Evolutionary conservation across 208 protist species (phyloP).

Genomic region (Trypanosoma scelopori): DNA sequence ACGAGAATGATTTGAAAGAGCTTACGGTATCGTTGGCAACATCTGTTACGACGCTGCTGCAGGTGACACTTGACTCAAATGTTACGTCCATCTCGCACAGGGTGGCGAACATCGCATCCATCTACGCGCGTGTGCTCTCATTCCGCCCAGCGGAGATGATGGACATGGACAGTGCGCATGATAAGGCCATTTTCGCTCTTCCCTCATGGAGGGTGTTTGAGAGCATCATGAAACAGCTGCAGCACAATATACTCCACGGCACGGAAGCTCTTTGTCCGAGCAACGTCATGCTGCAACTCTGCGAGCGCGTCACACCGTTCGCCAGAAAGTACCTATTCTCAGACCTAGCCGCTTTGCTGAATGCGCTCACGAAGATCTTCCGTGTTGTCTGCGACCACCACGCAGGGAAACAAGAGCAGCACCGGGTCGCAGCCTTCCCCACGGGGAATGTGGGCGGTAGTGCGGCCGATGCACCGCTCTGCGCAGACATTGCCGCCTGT

Average conservation of each 20-base stretch:
- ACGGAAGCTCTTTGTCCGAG: conserved; percentile 15
- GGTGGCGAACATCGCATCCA: conserved; percentile 26
- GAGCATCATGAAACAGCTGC: conserved; percentile 12
- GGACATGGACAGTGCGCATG: background rate
- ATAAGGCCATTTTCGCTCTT: too few relatives aligned
- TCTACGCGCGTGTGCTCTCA: conserved; percentile 23
- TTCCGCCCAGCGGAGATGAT: background rate
- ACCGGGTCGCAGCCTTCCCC: background rate
- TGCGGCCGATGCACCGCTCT: background rate
- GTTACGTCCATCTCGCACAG: conserved; percentile 14
- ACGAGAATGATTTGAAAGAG: background rate
- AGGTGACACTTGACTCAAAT: conserved; percentile 7
- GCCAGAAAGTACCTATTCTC: conserved; percentile 31
- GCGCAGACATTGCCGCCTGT: background rate
- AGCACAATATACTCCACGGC: conserved; percentile 14
- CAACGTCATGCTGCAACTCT: conserved; percentile 24
- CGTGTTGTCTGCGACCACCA: conserved; percentile 13
- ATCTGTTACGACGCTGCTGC: conserved; percentile 15
- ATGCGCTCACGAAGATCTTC: conserved; percentile 27
- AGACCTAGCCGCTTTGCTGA: conserved; percentile 29
- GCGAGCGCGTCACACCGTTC: conserved; percentile 22
- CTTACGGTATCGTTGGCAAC: conserved; percentile 10
- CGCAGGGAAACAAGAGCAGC: background rate
- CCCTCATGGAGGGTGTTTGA: conserved; percentile 15
- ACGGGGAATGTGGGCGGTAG: background rate